Evolutionary conservation across 2,329 filamentous ascomycete species (phyloP).

Genomic region (Coniochaeta pulveracea): DNA sequence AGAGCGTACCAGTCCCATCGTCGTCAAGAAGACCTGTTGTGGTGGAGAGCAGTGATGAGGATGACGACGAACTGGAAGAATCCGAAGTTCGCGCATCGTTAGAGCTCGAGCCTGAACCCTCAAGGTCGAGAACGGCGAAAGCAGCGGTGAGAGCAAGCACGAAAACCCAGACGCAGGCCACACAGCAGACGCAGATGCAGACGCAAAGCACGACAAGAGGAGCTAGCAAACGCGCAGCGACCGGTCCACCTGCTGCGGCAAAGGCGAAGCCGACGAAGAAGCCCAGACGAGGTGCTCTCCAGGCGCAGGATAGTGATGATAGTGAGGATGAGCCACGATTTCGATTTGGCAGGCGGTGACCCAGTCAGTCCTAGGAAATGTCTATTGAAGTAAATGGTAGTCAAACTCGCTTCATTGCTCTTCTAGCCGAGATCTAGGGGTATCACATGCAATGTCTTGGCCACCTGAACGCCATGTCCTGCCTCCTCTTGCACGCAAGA

Average conservation of each 20-base stretch:
- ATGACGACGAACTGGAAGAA: constrained; percentile 9
- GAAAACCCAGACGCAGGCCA: constrained; percentile 8
- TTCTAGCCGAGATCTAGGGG: constrained; percentile 1
- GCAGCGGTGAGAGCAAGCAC: constrained; percentile 16
- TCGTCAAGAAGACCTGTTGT: constrained; percentile 13
- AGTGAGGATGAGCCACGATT: constrained; percentile 37
- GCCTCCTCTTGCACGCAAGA: too few species aligned
- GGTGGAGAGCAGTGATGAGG: constrained; percentile 25
- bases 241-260: constrained; percentile 19
- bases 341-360: constrained; percentile 39
- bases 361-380: too few species aligned
- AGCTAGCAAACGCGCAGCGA: constrained; percentile 19
- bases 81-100: constrained; percentile 8
- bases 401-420: too few species aligned
- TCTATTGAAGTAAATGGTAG: not conserved
- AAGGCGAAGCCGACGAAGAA: constrained; percentile 24
- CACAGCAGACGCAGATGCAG: constrained; percentile 11
- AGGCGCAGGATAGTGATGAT: constrained; percentile 3
- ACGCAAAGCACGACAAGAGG: constrained; percentile 12
- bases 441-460: too few species aligned
- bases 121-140: constrained; percentile 20
- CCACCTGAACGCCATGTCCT: too few species aligned
- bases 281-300: constrained; percentile 15
- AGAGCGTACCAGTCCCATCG: constrained; percentile 6
- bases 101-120: constrained; percentile 12